Conservation (phyloP, 176 grass and related monocot genomes). For the Alloteropsis semialata region DNA sequence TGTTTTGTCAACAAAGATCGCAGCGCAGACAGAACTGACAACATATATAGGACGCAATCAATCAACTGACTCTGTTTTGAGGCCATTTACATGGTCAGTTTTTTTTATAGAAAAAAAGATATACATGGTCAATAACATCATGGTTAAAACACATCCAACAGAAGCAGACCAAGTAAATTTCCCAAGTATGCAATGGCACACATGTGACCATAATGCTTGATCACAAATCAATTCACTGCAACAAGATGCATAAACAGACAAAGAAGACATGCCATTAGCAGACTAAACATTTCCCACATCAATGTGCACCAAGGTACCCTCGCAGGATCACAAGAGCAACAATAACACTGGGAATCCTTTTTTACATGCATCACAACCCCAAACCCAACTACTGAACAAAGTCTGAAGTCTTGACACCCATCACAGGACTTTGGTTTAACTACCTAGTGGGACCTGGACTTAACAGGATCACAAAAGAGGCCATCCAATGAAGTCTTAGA, state of each 20-base stretch:
- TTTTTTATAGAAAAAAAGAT: too few relatives aligned
- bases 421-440: neutral
- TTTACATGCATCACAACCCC: conserved; percentile 31
- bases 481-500: conserved; percentile 7
- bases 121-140: too few relatives aligned
- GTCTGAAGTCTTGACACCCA: neutral
- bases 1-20: too few relatives aligned
- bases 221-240: conserved; percentile 6
- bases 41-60: neutral
- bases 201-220: neutral
- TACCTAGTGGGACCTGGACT: conserved; percentile 28
- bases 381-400: neutral
- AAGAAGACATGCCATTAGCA: neutral
- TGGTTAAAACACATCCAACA: neutral
- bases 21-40: too few relatives aligned
- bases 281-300: conserved; percentile 32
- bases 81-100: neutral
- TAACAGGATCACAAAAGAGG: conserved; percentile 24
- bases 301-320: conserved; percentile 1
- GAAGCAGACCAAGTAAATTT: neutral
- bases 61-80: neutral
- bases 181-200: neutral
- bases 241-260: neutral
- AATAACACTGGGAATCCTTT: conserved; percentile 13
- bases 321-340: neutral